Percentiles rank a stretch among this genome's conserved stretches.
phyloP scores from a whole-genome alignment of 73 alveolate genomes.

The Diophrys sp. region DNA sequence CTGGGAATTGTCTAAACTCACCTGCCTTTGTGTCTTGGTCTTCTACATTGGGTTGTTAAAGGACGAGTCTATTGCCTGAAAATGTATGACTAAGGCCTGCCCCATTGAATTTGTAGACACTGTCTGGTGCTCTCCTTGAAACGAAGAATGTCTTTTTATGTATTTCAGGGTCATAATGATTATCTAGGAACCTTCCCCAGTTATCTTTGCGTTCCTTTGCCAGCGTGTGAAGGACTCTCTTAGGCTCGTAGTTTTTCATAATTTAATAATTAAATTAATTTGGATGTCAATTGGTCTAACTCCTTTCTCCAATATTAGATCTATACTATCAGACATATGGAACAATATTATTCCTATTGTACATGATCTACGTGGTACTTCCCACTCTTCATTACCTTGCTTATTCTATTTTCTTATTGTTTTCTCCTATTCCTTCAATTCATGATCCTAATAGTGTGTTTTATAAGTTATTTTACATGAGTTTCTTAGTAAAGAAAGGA shows the following conservation, averaged over 20 bases:
- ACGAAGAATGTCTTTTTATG: slow-evolving; percentile 6
- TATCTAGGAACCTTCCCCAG: slow-evolving; percentile 38
- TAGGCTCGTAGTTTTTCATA: slow-evolving; percentile 9
- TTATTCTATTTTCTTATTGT: no score
- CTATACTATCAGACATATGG: no score
- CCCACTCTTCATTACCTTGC: no score
- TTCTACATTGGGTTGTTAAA: slow-evolving; percentile 15
- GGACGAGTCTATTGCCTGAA: background rate
- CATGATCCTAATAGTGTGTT: no score
- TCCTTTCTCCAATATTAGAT: no score
- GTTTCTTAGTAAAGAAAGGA: no score
- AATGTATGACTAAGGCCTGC: slow-evolving; percentile 9
- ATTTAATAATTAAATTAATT: background rate
- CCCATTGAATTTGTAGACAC: slow-evolving; percentile 1
- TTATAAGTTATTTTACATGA: no score
- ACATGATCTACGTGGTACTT: no score
- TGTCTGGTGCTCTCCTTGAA: slow-evolving; percentile 26
- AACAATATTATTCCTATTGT: no score
- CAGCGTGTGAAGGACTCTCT: slow-evolving; percentile 3
- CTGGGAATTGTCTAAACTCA: slow-evolving; percentile 9
- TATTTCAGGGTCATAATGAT: slow-evolving; percentile 30
- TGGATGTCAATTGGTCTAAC: no score
- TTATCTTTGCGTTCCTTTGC: slow-evolving; percentile 13
- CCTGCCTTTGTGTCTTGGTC: background rate
- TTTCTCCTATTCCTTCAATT: no score